These are phyloP conservation scores for Grosmannia serpens DNA, from an alignment of 2,329 filamentous ascomycete genomes.

Conservation along the genomic window DNA sequence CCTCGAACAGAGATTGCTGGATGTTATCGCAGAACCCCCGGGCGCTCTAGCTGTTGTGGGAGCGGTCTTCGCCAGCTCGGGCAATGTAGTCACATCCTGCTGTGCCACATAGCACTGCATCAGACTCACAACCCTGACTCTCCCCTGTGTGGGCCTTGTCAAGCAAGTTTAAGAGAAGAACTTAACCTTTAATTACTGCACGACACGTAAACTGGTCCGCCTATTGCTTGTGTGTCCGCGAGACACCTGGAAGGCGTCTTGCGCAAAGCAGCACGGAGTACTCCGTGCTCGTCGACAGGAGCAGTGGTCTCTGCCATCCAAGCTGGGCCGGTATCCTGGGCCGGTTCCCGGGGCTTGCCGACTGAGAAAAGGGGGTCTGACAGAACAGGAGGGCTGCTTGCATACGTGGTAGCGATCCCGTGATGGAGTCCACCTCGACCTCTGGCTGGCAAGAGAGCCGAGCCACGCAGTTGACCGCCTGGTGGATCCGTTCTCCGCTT, in stretches of 20 bases:
- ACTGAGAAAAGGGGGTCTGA: not conserved
- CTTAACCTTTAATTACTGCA: no score
- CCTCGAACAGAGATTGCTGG: not conserved
- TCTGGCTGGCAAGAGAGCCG: not conserved
- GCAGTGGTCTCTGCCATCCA: not conserved
- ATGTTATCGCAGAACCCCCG: not conserved
- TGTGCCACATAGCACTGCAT: not conserved
- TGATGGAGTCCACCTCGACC: no score
- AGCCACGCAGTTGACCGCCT: not conserved
- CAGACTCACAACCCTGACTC: not conserved
- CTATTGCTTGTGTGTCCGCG: no score
- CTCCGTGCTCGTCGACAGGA: not conserved
- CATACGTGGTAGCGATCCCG: no score
- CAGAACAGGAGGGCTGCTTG: no score
- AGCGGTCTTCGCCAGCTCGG: not conserved
- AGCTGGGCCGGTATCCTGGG: not conserved
- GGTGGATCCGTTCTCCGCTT: not conserved
- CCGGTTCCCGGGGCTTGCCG: no score
- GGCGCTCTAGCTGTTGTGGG: not conserved
- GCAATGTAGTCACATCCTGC: not conserved
- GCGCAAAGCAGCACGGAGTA: no score
- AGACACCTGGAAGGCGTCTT: no score
- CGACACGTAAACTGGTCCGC: not conserved
- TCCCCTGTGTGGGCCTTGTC: not conserved
- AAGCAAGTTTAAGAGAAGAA: not conserved